A percentile compares a stretch with the other conserved stretches of the same genome.
phyloP scores from a whole-genome alignment of 164 flowering plant species.

The Sedum album region DNA sequence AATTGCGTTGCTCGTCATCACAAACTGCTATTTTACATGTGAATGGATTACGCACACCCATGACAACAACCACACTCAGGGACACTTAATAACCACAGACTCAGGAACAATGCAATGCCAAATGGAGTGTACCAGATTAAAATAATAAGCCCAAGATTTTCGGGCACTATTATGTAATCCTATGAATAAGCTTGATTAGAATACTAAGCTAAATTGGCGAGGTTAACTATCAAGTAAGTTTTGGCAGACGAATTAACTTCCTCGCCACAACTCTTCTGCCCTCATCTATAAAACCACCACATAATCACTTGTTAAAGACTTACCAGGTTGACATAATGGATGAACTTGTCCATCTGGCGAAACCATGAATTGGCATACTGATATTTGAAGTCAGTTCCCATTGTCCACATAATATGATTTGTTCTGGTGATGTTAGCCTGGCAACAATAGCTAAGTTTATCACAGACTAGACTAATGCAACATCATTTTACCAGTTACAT shows the following conservation, averaged over 20 bases:
- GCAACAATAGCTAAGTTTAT: conserved; percentile 3
- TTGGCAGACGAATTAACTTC: background rate
- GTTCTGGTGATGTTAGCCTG: conserved; percentile 92
- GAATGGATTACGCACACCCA: too few species aligned
- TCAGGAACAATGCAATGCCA: background rate
- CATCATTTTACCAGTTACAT: background rate
- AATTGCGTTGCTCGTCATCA: background rate
- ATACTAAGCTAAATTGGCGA: background rate
- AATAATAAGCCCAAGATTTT: background rate
- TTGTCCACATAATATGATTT: conserved; percentile 94
- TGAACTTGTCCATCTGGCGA: conserved; percentile 79
- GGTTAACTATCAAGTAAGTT: background rate
- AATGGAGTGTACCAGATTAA: background rate
- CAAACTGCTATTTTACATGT: too few species aligned
- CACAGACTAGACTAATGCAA: background rate
- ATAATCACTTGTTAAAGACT: conserved; percentile 5
- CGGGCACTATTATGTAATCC: background rate
- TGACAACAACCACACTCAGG: too few species aligned
- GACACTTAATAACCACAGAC: background rate
- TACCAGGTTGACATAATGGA: conserved; percentile 91
- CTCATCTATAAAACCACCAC: background rate
- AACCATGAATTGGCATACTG: conserved; percentile 93
- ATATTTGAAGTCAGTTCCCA: conserved; percentile 93
- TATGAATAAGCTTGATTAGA: background rate
- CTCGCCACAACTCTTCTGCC: background rate